Conservation (phyloP, 2,329 filamentous ascomycete genomes). For the Fusarium sp. region DNA sequence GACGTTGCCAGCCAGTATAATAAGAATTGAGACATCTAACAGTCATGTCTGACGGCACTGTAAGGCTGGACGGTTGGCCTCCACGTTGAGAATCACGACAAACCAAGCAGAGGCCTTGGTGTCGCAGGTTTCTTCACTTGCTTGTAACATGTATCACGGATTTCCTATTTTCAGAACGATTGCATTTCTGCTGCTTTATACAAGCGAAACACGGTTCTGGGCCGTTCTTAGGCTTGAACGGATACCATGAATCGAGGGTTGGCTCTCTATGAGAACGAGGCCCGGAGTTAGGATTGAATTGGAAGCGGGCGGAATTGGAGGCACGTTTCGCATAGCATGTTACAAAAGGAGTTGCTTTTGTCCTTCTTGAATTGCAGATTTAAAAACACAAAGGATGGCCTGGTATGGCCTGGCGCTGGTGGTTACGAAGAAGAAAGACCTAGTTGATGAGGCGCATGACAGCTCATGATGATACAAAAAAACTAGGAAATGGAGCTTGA, state of each 20-base stretch:
- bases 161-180: slow-evolving; percentile 35
- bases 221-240: slow-evolving; percentile 26
- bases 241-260: slow-evolving; percentile 27
- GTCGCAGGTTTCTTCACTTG: slow-evolving; percentile 27
- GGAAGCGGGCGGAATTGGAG: slow-evolving; percentile 34
- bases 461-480: slow-evolving; percentile 30
- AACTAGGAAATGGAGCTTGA: slow-evolving; percentile 35
- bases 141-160: slow-evolving; percentile 48
- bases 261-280: slow-evolving; percentile 30
- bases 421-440: slow-evolving; percentile 36
- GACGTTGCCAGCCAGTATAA: neutral
- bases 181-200: slow-evolving; percentile 34
- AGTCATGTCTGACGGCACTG: slow-evolving; percentile 1
- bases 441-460: slow-evolving; percentile 38
- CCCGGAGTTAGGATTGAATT: slow-evolving; percentile 46
- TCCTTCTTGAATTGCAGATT: slow-evolving; percentile 41
- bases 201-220: slow-evolving; percentile 25
- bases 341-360: slow-evolving; percentile 37
- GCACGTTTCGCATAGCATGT: slow-evolving; percentile 31
- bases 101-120: slow-evolving; percentile 12
- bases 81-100: slow-evolving; percentile 7
- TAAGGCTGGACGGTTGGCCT: neutral
- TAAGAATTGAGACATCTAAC: slow-evolving; percentile 2
- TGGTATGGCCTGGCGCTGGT: slow-evolving; percentile 38
- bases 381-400: slow-evolving; percentile 32